Conservation (phyloP, 352 stramenopile species). For the Globisporangium spiculum region DNA sequence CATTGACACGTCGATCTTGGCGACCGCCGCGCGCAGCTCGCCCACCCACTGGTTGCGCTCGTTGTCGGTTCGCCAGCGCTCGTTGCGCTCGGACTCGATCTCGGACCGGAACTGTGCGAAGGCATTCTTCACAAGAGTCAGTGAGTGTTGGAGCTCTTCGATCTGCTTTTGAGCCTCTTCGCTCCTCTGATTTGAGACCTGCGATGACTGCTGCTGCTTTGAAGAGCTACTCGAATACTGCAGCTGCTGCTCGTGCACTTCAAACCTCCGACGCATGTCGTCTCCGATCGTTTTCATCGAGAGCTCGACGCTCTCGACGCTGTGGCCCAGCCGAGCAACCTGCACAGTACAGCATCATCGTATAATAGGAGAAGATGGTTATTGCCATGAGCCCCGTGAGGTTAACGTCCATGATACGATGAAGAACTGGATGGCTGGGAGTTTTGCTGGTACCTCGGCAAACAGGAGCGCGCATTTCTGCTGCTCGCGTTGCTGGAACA, state of each 20-base stretch:
- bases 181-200: slow-evolving; percentile 6
- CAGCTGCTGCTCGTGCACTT: slow-evolving; percentile 43
- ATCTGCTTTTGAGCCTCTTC: slow-evolving; percentile 31
- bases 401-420: too few species aligned
- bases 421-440: too few species aligned
- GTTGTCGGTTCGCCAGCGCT: slow-evolving; percentile 40
- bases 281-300: slow-evolving; percentile 27
- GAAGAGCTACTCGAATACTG: slow-evolving; percentile 20
- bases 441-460: slow-evolving; percentile 36
- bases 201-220: slow-evolving; percentile 20
- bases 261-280: slow-evolving; percentile 36
- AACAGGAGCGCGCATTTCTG: slow-evolving; percentile 71
- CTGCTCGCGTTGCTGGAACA: slow-evolving; percentile 57
- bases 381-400: too few species aligned
- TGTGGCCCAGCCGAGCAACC: slow-evolving; percentile 46
- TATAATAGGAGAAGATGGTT: too few species aligned
- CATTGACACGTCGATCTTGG: slow-evolving; percentile 39
- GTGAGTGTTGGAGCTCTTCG: slow-evolving; percentile 31
- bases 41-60: slow-evolving; percentile 30
- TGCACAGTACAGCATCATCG: neutral
- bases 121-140: slow-evolving; percentile 37
- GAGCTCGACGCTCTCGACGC: slow-evolving; percentile 39
- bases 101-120: slow-evolving; percentile 48
- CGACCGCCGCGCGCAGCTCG: slow-evolving; percentile 25
- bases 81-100: slow-evolving; percentile 51